phyloP scores from a whole-genome alignment of 148 eudicot species.

The Amaranthus hypochondriacus region DNA sequence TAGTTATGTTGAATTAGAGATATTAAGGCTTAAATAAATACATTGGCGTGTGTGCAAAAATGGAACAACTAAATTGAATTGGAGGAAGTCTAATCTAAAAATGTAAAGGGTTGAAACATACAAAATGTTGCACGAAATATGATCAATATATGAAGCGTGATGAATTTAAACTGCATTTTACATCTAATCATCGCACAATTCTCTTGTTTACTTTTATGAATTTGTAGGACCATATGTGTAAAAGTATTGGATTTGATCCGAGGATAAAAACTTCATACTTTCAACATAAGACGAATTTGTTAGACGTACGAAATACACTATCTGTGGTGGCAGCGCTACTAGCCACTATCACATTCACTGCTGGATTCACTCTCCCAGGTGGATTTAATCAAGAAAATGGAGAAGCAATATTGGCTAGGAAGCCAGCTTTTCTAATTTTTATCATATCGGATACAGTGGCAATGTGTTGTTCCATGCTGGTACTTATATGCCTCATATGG shows the following conservation, averaged over 20 bases:
- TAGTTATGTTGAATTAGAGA: too few species aligned
- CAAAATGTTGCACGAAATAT: background rate
- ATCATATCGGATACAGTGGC: constrained; percentile 1
- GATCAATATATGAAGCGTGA: background rate
- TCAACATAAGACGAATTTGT: background rate
- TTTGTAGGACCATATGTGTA: constrained; percentile 3
- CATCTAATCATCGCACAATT: background rate
- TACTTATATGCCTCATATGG: too few species aligned
- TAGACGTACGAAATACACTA: background rate
- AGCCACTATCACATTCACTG: constrained; percentile 12
- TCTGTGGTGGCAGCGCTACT: constrained; percentile 11
- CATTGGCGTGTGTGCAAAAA: background rate
- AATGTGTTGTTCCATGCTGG: too few species aligned
- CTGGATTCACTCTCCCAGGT: constrained; percentile 10
- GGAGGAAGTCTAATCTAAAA: too few species aligned
- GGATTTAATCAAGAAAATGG: constrained; percentile 5
- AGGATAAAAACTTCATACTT: background rate
- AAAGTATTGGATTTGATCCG: background rate
- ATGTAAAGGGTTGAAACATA: background rate
- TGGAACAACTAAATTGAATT: too few species aligned
- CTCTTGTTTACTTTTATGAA: background rate
- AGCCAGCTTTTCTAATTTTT: background rate
- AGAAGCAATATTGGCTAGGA: constrained; percentile 1
- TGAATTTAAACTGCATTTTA: background rate
- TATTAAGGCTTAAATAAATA: too few species aligned